These are phyloP conservation scores for Plasmodium reichenowi DNA, from an alignment of 169 alveolate genomes.

Conservation along the genomic window DNA sequence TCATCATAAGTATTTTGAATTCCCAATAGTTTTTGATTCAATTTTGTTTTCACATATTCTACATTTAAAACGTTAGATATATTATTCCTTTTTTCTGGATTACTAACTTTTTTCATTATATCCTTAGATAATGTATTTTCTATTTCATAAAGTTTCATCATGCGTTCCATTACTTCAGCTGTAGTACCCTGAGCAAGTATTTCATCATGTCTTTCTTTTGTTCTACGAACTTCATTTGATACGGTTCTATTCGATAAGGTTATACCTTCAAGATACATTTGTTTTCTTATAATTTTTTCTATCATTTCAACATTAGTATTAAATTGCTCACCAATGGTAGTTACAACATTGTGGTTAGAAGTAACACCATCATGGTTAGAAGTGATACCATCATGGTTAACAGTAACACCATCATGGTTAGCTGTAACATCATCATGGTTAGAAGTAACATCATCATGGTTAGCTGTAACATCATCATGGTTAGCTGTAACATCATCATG, in stretches of 20 bases:
- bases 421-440: no score
- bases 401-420: no score
- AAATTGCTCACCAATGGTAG: neutral
- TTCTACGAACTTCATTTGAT: constrained; percentile 33
- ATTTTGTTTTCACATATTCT: constrained; percentile 16
- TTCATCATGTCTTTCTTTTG: constrained; percentile 47
- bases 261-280: constrained; percentile 32
- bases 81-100: constrained; percentile 4
- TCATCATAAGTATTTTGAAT: constrained; percentile 7
- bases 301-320: constrained; percentile 4
- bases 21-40: neutral
- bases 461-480: no score
- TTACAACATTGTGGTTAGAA: no score
- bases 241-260: constrained; percentile 53
- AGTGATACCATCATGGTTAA: no score
- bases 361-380: constrained; percentile 4
- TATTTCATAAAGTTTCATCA: constrained; percentile 37
- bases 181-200: constrained; percentile 14
- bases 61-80: constrained; percentile 4
- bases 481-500: no score
- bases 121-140: constrained; percentile 27
- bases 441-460: no score
- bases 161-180: constrained; percentile 18
- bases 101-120: constrained; percentile 12
- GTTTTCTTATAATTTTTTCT: constrained; percentile 39